phyloP scores from a whole-genome alignment of 768 basidiomycete species.

The Collybia sp. region DNA sequence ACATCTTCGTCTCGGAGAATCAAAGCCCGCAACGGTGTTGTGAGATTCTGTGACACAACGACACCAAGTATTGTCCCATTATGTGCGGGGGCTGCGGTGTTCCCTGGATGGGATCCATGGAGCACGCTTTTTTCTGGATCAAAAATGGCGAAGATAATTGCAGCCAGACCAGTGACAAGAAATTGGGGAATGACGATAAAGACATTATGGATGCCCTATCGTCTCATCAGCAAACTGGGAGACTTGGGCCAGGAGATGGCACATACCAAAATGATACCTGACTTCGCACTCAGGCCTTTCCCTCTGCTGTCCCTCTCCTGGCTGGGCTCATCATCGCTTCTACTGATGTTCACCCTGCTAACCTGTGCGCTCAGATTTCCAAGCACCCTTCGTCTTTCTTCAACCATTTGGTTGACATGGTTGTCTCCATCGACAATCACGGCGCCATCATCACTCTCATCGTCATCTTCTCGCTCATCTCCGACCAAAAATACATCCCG shows the following conservation, averaged over 20 bases:
- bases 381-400: conserved; percentile 20
- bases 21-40: neutral
- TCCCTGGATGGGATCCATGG: conserved; percentile 3
- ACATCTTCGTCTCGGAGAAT: conserved; percentile 3
- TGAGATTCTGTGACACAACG: too few relatives aligned
- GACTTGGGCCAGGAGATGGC: neutral
- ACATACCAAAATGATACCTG: conserved; percentile 82
- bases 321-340: conserved; percentile 21
- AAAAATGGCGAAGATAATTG: conserved; percentile 81
- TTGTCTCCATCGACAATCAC: neutral
- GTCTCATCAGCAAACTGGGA: neutral
- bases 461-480: conserved; percentile 9
- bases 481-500: conserved; percentile 16
- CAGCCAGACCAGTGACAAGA: conserved; percentile 80
- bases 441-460: conserved; percentile 3
- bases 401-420: neutral
- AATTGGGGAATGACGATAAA: conserved; percentile 95
- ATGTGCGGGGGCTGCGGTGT: conserved; percentile 4
- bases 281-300: conserved; percentile 65
- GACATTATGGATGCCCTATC: conserved; percentile 90
- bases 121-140: conserved; percentile 54
- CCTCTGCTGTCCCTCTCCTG: conserved; percentile 16
- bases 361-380: conserved; percentile 43
- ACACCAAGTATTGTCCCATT: neutral
- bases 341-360: conserved; percentile 39